Conservation (phyloP, 768 basidiomycete genomes). For the Cyclocybe cylindracea region DNA sequence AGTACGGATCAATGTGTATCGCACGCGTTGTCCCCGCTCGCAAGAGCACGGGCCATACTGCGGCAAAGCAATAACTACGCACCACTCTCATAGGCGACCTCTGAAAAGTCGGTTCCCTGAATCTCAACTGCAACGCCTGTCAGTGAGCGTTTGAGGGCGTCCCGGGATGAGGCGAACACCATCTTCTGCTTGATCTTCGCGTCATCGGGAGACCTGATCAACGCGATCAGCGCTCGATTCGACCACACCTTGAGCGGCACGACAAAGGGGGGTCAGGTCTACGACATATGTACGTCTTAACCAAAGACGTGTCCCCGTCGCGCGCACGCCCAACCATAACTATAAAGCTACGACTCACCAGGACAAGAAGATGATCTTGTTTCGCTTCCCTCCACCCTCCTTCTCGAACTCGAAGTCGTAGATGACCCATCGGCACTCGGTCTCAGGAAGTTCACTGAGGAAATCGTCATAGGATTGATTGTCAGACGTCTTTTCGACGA, state of each 20-base stretch:
- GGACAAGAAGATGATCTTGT: constrained; percentile 80
- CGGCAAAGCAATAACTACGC: constrained; percentile 23
- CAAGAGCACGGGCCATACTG: not conserved
- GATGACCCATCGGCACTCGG: constrained; percentile 84
- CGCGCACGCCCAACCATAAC: not conserved
- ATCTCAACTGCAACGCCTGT: constrained; percentile 80
- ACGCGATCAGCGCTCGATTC: constrained; percentile 22
- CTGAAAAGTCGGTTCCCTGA: constrained; percentile 79
- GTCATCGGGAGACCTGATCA: constrained; percentile 78
- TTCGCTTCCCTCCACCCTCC: constrained; percentile 74
- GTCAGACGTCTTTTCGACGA: constrained; percentile 67
- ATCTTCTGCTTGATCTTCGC: constrained; percentile 92
- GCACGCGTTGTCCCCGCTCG: not conserved
- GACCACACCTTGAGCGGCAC: not conserved
- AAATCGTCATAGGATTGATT: constrained; percentile 69
- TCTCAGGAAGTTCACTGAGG: constrained; percentile 68
- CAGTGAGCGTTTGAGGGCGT: constrained; percentile 71
- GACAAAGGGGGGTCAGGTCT: not conserved
- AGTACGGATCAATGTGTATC: not conserved
- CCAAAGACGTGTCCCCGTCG: not conserved
- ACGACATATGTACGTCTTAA: not conserved
- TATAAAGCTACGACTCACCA: constrained; percentile 63
- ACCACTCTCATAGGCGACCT: constrained; percentile 76
- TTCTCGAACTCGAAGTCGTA: constrained; percentile 88
- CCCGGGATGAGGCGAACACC: constrained; percentile 87